phyloP scores from a whole-genome alignment of 805 yeast species.

The Nakazawaea siamensis region DNA sequence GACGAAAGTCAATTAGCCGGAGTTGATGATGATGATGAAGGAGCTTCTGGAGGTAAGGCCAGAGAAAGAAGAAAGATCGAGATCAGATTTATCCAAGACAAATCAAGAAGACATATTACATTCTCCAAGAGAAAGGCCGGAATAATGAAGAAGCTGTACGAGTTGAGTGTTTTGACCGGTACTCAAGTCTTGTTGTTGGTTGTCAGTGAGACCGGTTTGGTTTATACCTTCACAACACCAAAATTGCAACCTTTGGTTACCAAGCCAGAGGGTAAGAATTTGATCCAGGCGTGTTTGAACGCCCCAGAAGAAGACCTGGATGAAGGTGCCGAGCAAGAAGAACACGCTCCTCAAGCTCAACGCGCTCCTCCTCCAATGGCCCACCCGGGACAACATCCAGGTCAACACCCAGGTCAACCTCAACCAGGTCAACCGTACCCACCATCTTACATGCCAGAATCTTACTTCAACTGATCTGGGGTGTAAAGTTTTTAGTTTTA shows the following conservation, averaged over 20 bases:
- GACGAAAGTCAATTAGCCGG: constrained; percentile 12
- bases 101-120: constrained; percentile 95
- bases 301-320: constrained; percentile 86
- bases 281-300: constrained; percentile 92
- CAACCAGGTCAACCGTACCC: constrained; percentile 10
- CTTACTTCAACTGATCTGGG: constrained; percentile 7
- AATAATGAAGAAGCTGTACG: constrained; percentile 99
- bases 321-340: constrained; percentile 37
- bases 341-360: constrained; percentile 20
- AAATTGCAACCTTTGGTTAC: constrained; percentile 97
- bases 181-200: constrained; percentile 93
- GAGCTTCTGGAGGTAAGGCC: constrained; percentile 35
- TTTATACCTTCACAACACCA: constrained; percentile 98
- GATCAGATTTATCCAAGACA: constrained; percentile 94
- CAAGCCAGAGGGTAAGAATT: constrained; percentile 92
- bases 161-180: constrained; percentile 91
- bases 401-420: constrained; percentile 19
- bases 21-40: constrained; percentile 45
- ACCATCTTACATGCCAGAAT: constrained; percentile 19
- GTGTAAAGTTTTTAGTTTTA: constrained; percentile 9
- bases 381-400: constrained; percentile 20
- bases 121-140: constrained; percentile 98
- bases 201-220: constrained; percentile 97
- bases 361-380: constrained; percentile 25
- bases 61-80: constrained; percentile 83